These are phyloP conservation scores for Cerrena zonata DNA, from an alignment of 1,284 basidiomycete genomes.

Conservation along the genomic window DNA sequence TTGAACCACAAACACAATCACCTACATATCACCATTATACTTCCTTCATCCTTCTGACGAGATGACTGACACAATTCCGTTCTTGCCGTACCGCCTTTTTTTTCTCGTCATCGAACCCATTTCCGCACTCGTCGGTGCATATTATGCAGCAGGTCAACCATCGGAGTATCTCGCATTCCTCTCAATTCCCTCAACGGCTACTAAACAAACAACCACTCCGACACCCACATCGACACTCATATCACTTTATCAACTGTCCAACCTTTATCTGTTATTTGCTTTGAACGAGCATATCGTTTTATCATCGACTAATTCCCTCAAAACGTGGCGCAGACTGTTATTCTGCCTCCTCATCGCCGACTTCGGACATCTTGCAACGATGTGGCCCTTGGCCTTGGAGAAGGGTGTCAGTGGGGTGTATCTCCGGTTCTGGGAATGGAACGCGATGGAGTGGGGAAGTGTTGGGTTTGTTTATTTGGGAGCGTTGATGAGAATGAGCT, in stretches of 20 bases:
- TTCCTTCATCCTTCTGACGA: too few relatives aligned
- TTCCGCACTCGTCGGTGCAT: constrained; percentile 44
- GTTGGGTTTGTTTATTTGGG: constrained; percentile 49
- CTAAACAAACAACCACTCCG: constrained; percentile 9
- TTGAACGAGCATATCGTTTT: constrained; percentile 49
- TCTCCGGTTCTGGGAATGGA: constrained; percentile 35
- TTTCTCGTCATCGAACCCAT: constrained; percentile 49
- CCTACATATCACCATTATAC: too few relatives aligned
- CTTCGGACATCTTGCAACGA: constrained; percentile 43
- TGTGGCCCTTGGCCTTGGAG: constrained; percentile 40
- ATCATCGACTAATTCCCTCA: constrained; percentile 35
- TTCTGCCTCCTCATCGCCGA: constrained; percentile 45
- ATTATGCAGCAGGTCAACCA: constrained; percentile 39
- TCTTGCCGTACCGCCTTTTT: constrained; percentile 35
- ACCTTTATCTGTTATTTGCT: constrained; percentile 48
- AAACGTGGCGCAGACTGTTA: constrained; percentile 40
- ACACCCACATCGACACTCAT: constrained; percentile 33
- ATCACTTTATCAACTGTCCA: constrained; percentile 43
- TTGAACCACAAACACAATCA: too few relatives aligned
- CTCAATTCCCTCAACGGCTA: constrained; percentile 19
- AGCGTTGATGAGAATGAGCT: constrained; percentile 35
- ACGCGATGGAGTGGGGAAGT: constrained; percentile 50
- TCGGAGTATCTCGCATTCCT: constrained; percentile 38
- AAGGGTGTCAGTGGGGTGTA: constrained; percentile 35
- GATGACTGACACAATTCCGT: not conserved